Evolutionary conservation across 768 basidiomycete genomes (phyloP).

Genomic region (Crepidotus variabilis): DNA sequence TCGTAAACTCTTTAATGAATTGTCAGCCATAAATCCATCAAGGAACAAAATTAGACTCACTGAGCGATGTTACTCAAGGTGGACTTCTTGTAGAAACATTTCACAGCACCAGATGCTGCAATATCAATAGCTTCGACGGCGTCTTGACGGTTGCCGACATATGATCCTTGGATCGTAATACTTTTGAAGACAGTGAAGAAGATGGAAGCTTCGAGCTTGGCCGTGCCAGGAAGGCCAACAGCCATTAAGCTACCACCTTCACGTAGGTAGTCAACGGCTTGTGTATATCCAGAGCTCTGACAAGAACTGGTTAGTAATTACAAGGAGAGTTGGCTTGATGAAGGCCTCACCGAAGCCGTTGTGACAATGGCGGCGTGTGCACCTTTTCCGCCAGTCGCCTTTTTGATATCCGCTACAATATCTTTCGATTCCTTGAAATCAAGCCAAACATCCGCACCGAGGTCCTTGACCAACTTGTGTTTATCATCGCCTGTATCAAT

Average conservation of each 20-base stretch:
- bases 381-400: slow-evolving; percentile 61
- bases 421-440: slow-evolving; percentile 73
- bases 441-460: slow-evolving; percentile 76
- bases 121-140: slow-evolving; percentile 77
- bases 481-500: slow-evolving; percentile 75
- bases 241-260: slow-evolving; percentile 71
- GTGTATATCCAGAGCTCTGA: slow-evolving; percentile 37
- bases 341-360: slow-evolving; percentile 39
- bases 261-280: slow-evolving; percentile 75
- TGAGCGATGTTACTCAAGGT: slow-evolving; percentile 47
- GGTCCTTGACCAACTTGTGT: slow-evolving; percentile 49
- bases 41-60: slow-evolving; percentile 29
- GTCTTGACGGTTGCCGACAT: slow-evolving; percentile 77
- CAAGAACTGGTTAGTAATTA: not conserved
- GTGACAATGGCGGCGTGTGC: slow-evolving; percentile 70
- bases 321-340: too few species aligned
- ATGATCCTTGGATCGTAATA: slow-evolving; percentile 52
- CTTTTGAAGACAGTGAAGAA: slow-evolving; percentile 32
- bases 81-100: slow-evolving; percentile 46
- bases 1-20: slow-evolving; percentile 32
- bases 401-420: slow-evolving; percentile 61
- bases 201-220: slow-evolving; percentile 32
- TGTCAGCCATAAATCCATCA: slow-evolving; percentile 5
- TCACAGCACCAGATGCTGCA: slow-evolving; percentile 68
- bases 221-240: slow-evolving; percentile 71